These are phyloP conservation scores for Phaffia rhodozyma DNA, from an alignment of 1,284 basidiomycete genomes.

Conservation along the genomic window DNA sequence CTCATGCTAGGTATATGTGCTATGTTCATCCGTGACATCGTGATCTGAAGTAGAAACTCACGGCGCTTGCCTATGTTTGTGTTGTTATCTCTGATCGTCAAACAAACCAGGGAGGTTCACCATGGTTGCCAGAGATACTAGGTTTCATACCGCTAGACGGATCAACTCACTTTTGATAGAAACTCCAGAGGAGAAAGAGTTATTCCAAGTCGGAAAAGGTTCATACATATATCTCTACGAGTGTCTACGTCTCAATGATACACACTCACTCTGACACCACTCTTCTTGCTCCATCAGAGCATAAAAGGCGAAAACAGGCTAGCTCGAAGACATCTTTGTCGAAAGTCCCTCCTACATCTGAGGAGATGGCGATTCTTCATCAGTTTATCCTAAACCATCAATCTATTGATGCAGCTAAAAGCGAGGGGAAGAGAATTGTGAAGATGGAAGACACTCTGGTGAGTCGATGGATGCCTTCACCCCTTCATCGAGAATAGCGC, in stretches of 20 bases:
- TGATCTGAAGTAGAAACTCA: background rate
- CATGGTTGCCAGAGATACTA: constrained; percentile 67
- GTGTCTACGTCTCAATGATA: background rate
- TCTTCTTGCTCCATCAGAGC: constrained; percentile 32
- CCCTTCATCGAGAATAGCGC: background rate
- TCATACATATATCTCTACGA: constrained; percentile 19
- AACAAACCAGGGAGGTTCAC: constrained; percentile 49
- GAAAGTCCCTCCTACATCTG: constrained; percentile 56
- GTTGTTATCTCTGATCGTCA: background rate
- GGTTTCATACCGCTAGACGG: constrained; percentile 49
- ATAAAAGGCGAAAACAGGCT: constrained; percentile 47
- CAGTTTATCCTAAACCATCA: constrained; percentile 47
- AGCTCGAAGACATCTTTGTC: constrained; percentile 48
- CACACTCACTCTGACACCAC: background rate
- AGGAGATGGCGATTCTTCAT: constrained; percentile 56
- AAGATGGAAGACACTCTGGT: constrained; percentile 33
- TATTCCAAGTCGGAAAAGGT: constrained; percentile 60
- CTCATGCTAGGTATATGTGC: constrained; percentile 48
- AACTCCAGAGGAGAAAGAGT: constrained; percentile 49
- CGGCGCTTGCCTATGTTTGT: background rate
- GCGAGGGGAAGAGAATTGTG: constrained; percentile 28
- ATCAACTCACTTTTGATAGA: constrained; percentile 54
- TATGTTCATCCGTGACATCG: constrained; percentile 18
- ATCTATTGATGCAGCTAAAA: constrained; percentile 35
- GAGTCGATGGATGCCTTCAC: background rate